Conservation (phyloP, 2,329 filamentous ascomycete genomes). For the Scedosporium apiospermum region DNA sequence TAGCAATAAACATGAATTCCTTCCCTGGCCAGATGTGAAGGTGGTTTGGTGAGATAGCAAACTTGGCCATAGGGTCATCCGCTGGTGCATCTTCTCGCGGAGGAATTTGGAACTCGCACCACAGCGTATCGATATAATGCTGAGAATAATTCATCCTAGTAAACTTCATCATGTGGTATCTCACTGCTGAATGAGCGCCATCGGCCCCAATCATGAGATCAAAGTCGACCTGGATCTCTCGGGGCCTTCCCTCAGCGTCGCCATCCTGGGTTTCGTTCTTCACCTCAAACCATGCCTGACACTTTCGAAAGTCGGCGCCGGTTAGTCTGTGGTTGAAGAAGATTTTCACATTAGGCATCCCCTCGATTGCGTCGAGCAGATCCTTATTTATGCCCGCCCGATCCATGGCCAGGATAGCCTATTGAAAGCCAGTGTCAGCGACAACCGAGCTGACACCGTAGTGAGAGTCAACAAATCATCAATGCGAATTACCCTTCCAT, state of each 20-base stretch:
- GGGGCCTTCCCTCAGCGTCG: conserved; percentile 26
- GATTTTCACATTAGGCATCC: conserved; percentile 79
- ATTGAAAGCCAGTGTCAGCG: conserved; percentile 30
- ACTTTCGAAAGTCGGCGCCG: conserved; percentile 71
- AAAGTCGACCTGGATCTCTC: conserved; percentile 76
- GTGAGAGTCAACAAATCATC: no score
- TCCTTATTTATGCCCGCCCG: conserved; percentile 72
- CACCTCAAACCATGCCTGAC: conserved; percentile 81
- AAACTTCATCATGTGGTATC: conserved; percentile 95
- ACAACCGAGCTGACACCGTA: neutral
- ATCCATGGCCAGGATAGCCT: conserved; percentile 83
- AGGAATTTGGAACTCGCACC: conserved; percentile 88
- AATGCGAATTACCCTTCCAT: conserved; percentile 62
- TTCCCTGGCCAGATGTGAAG: conserved; percentile 95
- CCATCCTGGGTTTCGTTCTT: conserved; percentile 14
- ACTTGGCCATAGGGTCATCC: conserved; percentile 34
- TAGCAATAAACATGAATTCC: conserved; percentile 97
- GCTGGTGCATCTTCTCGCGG: conserved; percentile 26
- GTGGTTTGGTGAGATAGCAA: conserved; percentile 82
- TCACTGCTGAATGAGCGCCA: conserved; percentile 82
- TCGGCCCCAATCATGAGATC: conserved; percentile 93
- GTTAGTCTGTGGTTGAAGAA: conserved; percentile 92
- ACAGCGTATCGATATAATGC: conserved; percentile 90
- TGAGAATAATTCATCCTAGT: conserved; percentile 84
- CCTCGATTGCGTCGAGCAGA: conserved; percentile 74